Percentiles rank a stretch among this genome's conserved stretches.
phyloP scores from a whole-genome alignment of 1,139 yeast genomes.

The Pichia kudriavzevii region DNA sequence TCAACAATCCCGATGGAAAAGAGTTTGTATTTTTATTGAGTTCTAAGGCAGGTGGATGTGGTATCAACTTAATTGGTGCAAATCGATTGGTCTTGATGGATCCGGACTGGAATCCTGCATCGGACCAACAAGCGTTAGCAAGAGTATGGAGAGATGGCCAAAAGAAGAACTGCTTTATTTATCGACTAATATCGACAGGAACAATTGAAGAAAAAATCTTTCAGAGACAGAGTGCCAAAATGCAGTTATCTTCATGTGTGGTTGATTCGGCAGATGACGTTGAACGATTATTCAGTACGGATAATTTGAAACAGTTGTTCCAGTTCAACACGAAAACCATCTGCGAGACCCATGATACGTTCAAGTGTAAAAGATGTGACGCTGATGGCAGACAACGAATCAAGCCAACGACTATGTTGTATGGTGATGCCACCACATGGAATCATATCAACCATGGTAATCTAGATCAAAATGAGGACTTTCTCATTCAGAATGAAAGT shows the following conservation, averaged over 20 bases:
- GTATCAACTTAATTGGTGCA: constrained; percentile 94
- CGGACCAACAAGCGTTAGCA: constrained; percentile 96
- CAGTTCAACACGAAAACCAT: constrained; percentile 57
- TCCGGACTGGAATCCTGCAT: constrained; percentile 99
- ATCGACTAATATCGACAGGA: constrained; percentile 89
- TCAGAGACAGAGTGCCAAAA: constrained; percentile 95
- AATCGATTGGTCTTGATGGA: constrained; percentile 81
- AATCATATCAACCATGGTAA: constrained; percentile 70
- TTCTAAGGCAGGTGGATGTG: constrained; percentile 99
- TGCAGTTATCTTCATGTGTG: constrained; percentile 88
- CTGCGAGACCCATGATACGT: constrained; percentile 92
- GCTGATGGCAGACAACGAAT: constrained; percentile 51
- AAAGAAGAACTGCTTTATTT: constrained; percentile 91
- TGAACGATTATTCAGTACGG: constrained; percentile 82
- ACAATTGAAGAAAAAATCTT: constrained; percentile 93
- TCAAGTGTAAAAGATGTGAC: constrained; percentile 75
- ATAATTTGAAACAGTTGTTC: constrained; percentile 69
- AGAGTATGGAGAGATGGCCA: constrained; percentile 99
- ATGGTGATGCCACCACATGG: constrained; percentile 98
- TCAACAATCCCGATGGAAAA: constrained; percentile 82
- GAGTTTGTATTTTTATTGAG: constrained; percentile 86
- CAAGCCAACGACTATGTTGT: constrained; percentile 81
- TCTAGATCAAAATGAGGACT: constrained; percentile 63
- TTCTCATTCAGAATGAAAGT: constrained; percentile 65
- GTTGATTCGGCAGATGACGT: constrained; percentile 96